A percentile compares a stretch with the other conserved stretches of the same genome.
Conservation (phyloP, 2,329 filamentous ascomycete species). For the Alternaria sp. region DNA sequence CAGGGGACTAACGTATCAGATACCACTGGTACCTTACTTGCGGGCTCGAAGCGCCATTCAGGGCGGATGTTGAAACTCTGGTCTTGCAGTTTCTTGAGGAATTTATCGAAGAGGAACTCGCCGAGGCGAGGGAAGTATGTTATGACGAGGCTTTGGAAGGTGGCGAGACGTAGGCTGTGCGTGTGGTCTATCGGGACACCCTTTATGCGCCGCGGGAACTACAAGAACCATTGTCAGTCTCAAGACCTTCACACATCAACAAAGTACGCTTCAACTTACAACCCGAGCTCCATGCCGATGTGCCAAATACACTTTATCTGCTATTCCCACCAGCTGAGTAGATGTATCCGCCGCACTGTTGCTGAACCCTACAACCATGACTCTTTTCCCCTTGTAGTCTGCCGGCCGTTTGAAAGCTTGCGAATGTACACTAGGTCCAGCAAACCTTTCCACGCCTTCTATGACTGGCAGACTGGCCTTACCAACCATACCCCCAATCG, state of each 20-base stretch:
- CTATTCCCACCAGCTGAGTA: conserved; percentile 24
- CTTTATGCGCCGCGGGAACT: conserved; percentile 24
- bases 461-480: conserved; percentile 23
- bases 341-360: conserved; percentile 36
- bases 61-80: conserved; percentile 29
- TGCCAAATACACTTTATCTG: conserved; percentile 28
- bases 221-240: neutral
- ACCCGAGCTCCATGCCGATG: conserved; percentile 33
- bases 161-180: conserved; percentile 20
- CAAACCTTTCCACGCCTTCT: conserved; percentile 24
- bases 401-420: conserved; percentile 20
- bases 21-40: conserved; percentile 26
- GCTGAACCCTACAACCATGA: conserved; percentile 35
- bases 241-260: neutral
- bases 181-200: conserved; percentile 23
- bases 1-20: conserved; percentile 22
- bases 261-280: conserved; percentile 1
- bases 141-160: conserved; percentile 13
- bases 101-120: conserved; percentile 22
- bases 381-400: conserved; percentile 19
- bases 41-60: conserved; percentile 31
- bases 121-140: conserved; percentile 22
- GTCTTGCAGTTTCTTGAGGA: conserved; percentile 26
- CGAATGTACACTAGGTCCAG: conserved; percentile 17
- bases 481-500: conserved; percentile 25